Evolutionary conservation across 1,139 yeast species (phyloP), one percentile per base, ranked within the genome.

Genomic region (Yamadazyma friedrichii): DNA sequence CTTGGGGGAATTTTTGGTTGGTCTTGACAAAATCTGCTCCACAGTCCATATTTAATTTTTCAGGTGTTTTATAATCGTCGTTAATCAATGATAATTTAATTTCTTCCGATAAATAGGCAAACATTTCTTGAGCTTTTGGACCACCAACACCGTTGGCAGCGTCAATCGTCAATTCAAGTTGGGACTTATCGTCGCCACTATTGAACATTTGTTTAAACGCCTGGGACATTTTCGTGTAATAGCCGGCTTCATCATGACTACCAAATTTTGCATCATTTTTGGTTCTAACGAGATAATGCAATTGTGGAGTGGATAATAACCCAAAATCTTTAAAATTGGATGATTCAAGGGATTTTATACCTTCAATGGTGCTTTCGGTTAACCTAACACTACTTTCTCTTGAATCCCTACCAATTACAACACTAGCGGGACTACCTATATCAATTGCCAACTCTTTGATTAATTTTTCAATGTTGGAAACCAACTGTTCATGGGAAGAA

Each of bases 11-110:
- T 45, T 65, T 74, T 58, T 93, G 98, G 61, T 82, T 80, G 3
- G 97, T 88, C 63, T 93, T 94, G 46, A 93, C 98, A 57, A 65
- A 89, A 63, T 93, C 99, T 11, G 98, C 98, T 41, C 99, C 99
- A 60, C 98, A 93, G 38, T 80, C 76, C 33, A 67, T 78, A 61
- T 94, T 93, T 53, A 93, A 73, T 31, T 70, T 61, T 0, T 66
- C 58, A 1, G 96, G 91, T 13, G 67, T 59, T 15, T 67, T 56
- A 51, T 74, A 82, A 17, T 76, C 64, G 42, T 73, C 80, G 59
- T 93, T 93, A 38, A 86, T 80, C 27, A 88, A 63, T 1, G 60
- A 58, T 38, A 62, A 63, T 2, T 68, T 58, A 12, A 84, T 58
- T 31, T 74, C 59, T 2, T 70, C 59, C 2, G 60, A 50, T 45